phyloP scores from a whole-genome alignment of 495 filamentous ascomycete species.

The Lasiosphaeria hispida region DNA sequence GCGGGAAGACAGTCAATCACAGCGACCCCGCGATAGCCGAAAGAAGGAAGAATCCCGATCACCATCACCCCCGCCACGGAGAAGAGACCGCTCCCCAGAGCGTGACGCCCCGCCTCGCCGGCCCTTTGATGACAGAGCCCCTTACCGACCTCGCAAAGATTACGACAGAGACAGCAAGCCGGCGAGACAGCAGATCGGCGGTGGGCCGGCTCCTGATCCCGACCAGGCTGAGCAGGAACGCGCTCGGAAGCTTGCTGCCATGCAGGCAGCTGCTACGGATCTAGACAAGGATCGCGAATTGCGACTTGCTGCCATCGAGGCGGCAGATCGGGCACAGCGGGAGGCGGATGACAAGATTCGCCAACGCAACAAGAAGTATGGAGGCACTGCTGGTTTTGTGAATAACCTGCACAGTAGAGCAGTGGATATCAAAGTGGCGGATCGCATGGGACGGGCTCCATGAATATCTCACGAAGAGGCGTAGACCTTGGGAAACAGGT shows the following conservation, averaged over 20 bases:
- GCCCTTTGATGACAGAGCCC: background rate
- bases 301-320: conserved; percentile 65
- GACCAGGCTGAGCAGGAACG: conserved; percentile 48
- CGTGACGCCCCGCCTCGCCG: conserved; percentile 10
- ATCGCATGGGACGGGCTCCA: conserved; percentile 21
- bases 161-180: conserved; percentile 24
- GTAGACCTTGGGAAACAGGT: background rate
- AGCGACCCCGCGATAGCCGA: conserved; percentile 3
- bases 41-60: conserved; percentile 16
- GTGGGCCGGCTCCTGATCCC: background rate
- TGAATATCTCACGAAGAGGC: conserved; percentile 2
- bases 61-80: conserved; percentile 28
- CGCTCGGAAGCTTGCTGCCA: conserved; percentile 72
- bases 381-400: conserved; percentile 62
- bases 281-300: conserved; percentile 72
- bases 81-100: conserved; percentile 15
- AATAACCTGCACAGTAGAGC: conserved; percentile 58
- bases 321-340: conserved; percentile 59
- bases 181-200: conserved; percentile 4
- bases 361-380: conserved; percentile 55
- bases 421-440: conserved; percentile 53
- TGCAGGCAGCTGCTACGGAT: conserved; percentile 80
- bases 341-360: conserved; percentile 63
- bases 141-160: conserved; percentile 26
- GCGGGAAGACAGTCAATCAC: conserved; percentile 5